Evolutionary conservation across 371 early-diverging fungal genomes (phyloP).

Genomic region (Mortierella sp.): DNA sequence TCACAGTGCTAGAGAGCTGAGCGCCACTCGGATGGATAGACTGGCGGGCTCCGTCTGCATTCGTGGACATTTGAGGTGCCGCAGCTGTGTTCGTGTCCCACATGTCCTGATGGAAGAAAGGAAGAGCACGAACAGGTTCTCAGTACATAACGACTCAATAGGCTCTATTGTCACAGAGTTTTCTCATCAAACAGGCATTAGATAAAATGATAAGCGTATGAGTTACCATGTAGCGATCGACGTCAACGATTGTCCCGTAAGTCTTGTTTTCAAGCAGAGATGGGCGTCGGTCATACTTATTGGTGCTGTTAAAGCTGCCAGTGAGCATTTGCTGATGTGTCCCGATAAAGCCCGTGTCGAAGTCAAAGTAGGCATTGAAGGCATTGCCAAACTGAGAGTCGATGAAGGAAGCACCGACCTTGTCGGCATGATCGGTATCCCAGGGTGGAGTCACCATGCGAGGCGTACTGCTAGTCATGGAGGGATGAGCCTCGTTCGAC

Average conservation of each 20-base stretch:
- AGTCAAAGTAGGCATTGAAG: slow-evolving; percentile 34
- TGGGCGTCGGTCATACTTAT: slow-evolving; percentile 14
- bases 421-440: background rate
- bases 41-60: slow-evolving; percentile 17
- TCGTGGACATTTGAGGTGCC: slow-evolving; percentile 22
- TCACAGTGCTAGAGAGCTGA: slow-evolving; percentile 34
- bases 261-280: slow-evolving; percentile 24
- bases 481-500: background rate
- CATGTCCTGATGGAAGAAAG: slow-evolving; percentile 21
- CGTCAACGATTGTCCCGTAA: slow-evolving; percentile 29
- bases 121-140: background rate
- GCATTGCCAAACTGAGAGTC: background rate
- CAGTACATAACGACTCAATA: background rate
- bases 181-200: background rate
- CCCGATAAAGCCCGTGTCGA: slow-evolving; percentile 38
- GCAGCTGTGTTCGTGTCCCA: slow-evolving; percentile 22
- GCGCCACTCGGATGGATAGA: slow-evolving; percentile 5
- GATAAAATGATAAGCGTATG: background rate
- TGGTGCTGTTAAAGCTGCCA: background rate
- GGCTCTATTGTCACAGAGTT: background rate
- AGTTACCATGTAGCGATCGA: slow-evolving; percentile 49
- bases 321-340: slow-evolving; percentile 30
- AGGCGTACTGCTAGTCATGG: background rate
- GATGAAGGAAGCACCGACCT: background rate
- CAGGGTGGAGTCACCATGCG: background rate